Base-by-base conservation (phyloP, 2,329 filamentous ascomycete species). In the Bipolaris sorokiniana region DNA sequence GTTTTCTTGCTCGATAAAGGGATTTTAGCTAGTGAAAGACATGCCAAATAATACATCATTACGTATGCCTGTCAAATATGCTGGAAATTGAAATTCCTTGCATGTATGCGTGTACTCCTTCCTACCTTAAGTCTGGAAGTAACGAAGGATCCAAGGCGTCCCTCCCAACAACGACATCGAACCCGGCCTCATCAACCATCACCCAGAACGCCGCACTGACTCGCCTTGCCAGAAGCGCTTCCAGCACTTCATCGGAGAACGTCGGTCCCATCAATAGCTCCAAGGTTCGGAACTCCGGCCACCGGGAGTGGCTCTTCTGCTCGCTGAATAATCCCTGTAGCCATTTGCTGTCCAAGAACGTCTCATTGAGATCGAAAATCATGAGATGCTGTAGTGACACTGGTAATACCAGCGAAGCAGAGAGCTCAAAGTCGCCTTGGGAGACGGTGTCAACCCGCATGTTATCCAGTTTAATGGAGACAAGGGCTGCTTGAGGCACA, bases 401-500 rank as follows among this genome's bases (percentile, higher is more conserved):
- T 0, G 63, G 63, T 2, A 64, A 33, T 9, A 48, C 56, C 1
- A 22, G 5, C 3, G 18, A 28, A 5, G 63, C 54, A 9, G 59
- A 51, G 1, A 65, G 54, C 3, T 60, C 54, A 20, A 62, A 65
- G 23, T 63, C 58, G 20, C 54, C 61, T 7, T 45, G 16, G 10
- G 49, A 49, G 3, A 48, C 48, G 3, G 48, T 46, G 5, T 54
- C 54, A n/a, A 50, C 46, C 2, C 52, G 56, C 63, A 65, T 65
- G 45, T 62, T 62, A 28, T 59, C 51, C 3, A 65, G 38, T 23
- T 58, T 55, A n/a, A 64, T 60, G 5, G 61, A 63, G 4, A 65
- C 9, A 1, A 65, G 34, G 5, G 58, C 63, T 34, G 58, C 58
- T 41, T 65, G 61, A 0, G 63, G 61, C 3, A 64, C 28, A 9